Base-by-base conservation (phyloP, 768 basidiomycete genomes). In the Leccinellum luteum region DNA sequence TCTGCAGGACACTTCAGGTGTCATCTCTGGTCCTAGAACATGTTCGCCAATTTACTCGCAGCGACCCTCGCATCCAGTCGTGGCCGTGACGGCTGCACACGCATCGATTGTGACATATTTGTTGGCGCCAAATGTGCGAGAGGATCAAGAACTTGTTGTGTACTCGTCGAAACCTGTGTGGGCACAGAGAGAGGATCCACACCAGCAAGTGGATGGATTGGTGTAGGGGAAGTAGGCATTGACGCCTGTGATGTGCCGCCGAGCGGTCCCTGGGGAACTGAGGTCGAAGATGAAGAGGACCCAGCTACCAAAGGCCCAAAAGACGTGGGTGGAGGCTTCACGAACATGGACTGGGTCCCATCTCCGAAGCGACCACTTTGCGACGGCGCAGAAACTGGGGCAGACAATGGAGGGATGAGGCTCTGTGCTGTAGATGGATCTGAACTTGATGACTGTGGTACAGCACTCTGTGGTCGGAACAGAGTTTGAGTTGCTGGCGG, bases 11-110 rank as follows among this genome's bases (percentile, higher is more conserved):
- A 52, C 43, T 3, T 14, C 35, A 45, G 34, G 17, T 15, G 6
- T n/a, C 45, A 30, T 54, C 47, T 55, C 32, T 47, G 17, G n/a
- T 50, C 32, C 68, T 75, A 92, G 69, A 92, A 90, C 87, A 91
- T 89, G 67, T 94, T 95, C 7, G 92, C 92, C 56, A 94, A 79
- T 71, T 94, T 94, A 69, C 90, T 90, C 19, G 91, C 92, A 14
- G 91, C 91, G 66, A 92, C 87, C 66, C 87, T 79, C 10, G 93
- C 87, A 69, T 97, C 94, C 64, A 96, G 71, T 65, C 88, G 78
- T 45, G 87, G 84, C 62, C 90, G 75, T 50, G 84, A 83, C 14
- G 89, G 85, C 63, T 85, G 84, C 48, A 88, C 79, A 19, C 87
- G 84, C 70, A 94, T 74, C n/a, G 89, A 90, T 50, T 78, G 79